These are phyloP conservation scores for Cercospora sojina DNA, from an alignment of 2,329 filamentous ascomycete species.

Conservation along the genomic window DNA sequence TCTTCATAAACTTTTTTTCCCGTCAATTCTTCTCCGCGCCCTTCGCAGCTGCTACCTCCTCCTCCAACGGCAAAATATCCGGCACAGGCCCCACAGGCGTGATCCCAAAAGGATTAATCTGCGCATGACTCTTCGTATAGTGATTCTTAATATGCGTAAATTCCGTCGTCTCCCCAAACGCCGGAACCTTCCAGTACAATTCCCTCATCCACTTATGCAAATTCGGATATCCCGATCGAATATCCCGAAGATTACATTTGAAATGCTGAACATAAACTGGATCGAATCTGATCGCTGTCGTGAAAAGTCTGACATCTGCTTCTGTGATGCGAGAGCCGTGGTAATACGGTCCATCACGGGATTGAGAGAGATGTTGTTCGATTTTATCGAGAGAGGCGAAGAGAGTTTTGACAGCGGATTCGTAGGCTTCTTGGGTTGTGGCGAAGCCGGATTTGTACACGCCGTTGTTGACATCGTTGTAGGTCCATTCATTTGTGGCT, in stretches of 20 bases:
- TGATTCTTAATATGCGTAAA: conserved; percentile 93
- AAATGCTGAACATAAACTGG: conserved; percentile 59
- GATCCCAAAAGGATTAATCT: conserved; percentile 67
- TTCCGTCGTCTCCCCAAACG: conserved; percentile 79
- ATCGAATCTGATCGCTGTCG: conserved; percentile 63
- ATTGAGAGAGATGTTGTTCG: conserved; percentile 44
- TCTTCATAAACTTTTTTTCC: neutral
- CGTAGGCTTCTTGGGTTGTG: conserved; percentile 54
- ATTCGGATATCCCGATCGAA: conserved; percentile 76
- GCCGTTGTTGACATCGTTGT: conserved; percentile 53
- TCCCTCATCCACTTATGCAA: conserved; percentile 57
- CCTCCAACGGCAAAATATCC: conserved; percentile 71
- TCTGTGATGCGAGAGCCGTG: conserved; percentile 50
- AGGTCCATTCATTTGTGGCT: conserved; percentile 53
- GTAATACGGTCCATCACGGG: conserved; percentile 45
- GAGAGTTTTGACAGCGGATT: conserved; percentile 46
- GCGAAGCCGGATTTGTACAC: conserved; percentile 55
- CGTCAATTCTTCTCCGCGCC: conserved; percentile 20
- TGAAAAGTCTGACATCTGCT: conserved; percentile 53
- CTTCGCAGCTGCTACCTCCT: conserved; percentile 66
- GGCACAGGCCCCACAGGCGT: conserved; percentile 83
- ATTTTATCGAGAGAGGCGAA: conserved; percentile 52
- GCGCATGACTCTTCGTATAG: conserved; percentile 64
- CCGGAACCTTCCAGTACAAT: conserved; percentile 73
- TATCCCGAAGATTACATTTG: conserved; percentile 81